These are phyloP conservation scores for thale cress (Arabidopsis thaliana) DNA, from an alignment of 345 rosid genomes.

Conservation along the genomic window DNA sequence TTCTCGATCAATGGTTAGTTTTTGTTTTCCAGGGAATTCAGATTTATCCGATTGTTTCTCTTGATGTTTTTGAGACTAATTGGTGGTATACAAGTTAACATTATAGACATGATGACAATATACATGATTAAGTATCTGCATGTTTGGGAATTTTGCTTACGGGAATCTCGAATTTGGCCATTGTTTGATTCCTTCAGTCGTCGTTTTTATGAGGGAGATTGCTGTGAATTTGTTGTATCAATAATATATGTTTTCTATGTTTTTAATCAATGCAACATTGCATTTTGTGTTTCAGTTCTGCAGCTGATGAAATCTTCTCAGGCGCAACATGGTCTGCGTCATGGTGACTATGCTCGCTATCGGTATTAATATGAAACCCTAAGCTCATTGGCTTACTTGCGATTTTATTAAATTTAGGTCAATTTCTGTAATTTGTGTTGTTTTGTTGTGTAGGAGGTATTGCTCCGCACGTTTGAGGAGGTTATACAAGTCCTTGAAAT, in stretches of 20 bases:
- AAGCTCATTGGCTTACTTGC: slow-evolving; percentile 4
- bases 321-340: slow-evolving; percentile 98
- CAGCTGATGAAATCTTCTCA: slow-evolving; percentile 90
- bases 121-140: slow-evolving; percentile 19
- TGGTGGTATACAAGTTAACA: background rate
- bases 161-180: slow-evolving; percentile 6
- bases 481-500: slow-evolving; percentile 87
- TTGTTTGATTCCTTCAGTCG: slow-evolving; percentile 8
- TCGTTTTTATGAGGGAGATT: background rate
- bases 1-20: slow-evolving; percentile 79
- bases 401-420: background rate
- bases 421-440: slow-evolving; percentile 31
- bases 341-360: slow-evolving; percentile 90
- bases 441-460: slow-evolving; percentile 71
- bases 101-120: background rate
- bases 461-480: slow-evolving; percentile 97
- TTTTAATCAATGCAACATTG: slow-evolving; percentile 9
- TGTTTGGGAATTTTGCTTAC: slow-evolving; percentile 15
- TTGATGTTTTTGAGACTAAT: background rate
- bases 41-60: background rate
- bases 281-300: slow-evolving; percentile 59
- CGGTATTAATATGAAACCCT: slow-evolving; percentile 53
- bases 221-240: background rate
- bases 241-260: background rate
- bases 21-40: background rate